phyloP scores from a whole-genome alignment of 2,329 filamentous ascomycete genomes.

The Ilyonectria robusta region DNA sequence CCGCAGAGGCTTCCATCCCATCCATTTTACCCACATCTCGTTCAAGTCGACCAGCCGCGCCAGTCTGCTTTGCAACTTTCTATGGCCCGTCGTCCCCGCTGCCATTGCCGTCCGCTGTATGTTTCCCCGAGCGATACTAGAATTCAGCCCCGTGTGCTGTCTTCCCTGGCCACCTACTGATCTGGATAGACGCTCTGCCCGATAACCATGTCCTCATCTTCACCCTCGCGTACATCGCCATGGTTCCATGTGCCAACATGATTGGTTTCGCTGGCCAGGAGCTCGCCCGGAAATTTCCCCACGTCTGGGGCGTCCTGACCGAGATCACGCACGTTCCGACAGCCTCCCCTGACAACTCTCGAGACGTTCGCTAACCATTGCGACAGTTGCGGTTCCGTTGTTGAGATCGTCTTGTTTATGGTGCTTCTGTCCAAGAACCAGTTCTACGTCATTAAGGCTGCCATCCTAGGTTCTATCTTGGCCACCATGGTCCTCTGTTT shows the following conservation, averaged over 20 bases:
- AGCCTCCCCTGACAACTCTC: too few species aligned
- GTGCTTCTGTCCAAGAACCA: slow-evolving; percentile 71
- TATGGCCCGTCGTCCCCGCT: slow-evolving; percentile 66
- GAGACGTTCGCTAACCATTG: slow-evolving; percentile 22
- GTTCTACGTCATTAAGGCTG: slow-evolving; percentile 84
- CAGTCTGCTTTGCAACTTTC: slow-evolving; percentile 62
- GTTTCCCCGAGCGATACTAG: slow-evolving; percentile 20
- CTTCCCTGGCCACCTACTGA: slow-evolving; percentile 18
- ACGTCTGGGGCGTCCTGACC: slow-evolving; percentile 75
- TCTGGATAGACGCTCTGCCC: slow-evolving; percentile 51
- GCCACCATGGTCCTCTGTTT: slow-evolving; percentile 87
- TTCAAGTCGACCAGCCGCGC: slow-evolving; percentile 61
- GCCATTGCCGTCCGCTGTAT: slow-evolving; percentile 60
- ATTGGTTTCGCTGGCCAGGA: slow-evolving; percentile 71
- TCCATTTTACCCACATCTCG: slow-evolving; percentile 60
- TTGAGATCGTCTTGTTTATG: slow-evolving; percentile 89
- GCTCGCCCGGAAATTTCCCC: slow-evolving; percentile 84
- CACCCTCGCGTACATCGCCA: slow-evolving; percentile 63
- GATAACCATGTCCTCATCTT: slow-evolving; percentile 62
- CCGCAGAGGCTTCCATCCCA: slow-evolving; percentile 59
- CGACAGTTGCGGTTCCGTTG: slow-evolving; percentile 75
- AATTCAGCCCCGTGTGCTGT: neutral
- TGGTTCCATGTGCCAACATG: slow-evolving; percentile 66
- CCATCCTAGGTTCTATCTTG: slow-evolving; percentile 86
- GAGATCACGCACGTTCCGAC: slow-evolving; percentile 65